These are phyloP conservation scores for Colletotrichum gloeosporioides DNA, from an alignment of 2,329 filamentous ascomycete genomes.

Conservation along the genomic window DNA sequence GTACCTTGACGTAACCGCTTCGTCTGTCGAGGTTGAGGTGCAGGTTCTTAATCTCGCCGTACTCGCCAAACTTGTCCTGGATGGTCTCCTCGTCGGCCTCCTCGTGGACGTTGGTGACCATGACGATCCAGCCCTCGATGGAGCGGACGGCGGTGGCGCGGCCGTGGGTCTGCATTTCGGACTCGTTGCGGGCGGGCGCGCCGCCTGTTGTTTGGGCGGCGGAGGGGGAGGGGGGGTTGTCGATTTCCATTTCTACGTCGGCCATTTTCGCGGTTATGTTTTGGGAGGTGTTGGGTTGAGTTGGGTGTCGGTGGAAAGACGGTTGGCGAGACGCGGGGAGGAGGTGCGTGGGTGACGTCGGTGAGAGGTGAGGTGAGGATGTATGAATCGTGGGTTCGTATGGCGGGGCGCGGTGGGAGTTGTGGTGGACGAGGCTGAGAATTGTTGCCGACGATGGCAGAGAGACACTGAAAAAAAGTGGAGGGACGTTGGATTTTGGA, in stretches of 20 bases:
- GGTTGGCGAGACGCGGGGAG: background rate
- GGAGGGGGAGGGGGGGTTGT: slow-evolving; percentile 41
- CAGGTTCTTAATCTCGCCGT: slow-evolving; percentile 85
- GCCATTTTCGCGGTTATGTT: slow-evolving; percentile 44
- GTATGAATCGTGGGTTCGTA: background rate
- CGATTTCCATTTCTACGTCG: slow-evolving; percentile 66
- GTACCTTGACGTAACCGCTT: slow-evolving; percentile 86
- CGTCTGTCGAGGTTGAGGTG: slow-evolving; percentile 83
- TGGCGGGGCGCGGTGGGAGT: background rate
- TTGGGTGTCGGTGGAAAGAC: background rate
- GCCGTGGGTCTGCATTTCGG: slow-evolving; percentile 73
- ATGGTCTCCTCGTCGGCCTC: slow-evolving; percentile 85
- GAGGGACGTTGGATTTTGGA: background rate
- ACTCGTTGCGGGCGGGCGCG: slow-evolving; percentile 53
- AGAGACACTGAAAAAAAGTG: background rate
- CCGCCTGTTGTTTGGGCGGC: slow-evolving; percentile 28
- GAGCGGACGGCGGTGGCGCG: slow-evolving; percentile 83
- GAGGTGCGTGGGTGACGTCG: background rate
- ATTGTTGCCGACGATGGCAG: background rate
- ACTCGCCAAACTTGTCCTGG: slow-evolving; percentile 83
- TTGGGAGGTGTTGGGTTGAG: background rate
- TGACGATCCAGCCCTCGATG: slow-evolving; percentile 89
- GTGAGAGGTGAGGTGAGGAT: background rate
- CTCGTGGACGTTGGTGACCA: slow-evolving; percentile 87
- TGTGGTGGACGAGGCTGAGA: slow-evolving; percentile 3